Conservation (phyloP, 2,329 filamentous ascomycete genomes). For the Trichoderma sp. region DNA sequence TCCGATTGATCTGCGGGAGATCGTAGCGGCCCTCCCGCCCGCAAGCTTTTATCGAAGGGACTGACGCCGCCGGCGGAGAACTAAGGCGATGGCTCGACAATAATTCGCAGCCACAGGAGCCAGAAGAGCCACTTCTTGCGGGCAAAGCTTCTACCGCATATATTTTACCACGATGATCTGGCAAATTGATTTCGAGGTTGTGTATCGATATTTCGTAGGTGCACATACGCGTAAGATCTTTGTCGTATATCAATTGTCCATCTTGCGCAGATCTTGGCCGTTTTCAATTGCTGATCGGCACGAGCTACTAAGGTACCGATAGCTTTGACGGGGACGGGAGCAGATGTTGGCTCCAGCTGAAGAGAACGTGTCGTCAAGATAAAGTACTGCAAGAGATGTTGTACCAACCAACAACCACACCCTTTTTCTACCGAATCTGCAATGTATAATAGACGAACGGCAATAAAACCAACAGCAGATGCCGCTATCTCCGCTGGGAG, state of each 20-base stretch:
- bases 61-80: not conserved
- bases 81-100: conserved; percentile 1
- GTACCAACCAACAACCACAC: not conserved
- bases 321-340: not conserved
- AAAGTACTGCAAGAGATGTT: not conserved
- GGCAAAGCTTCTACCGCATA: not conserved
- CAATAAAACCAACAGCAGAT: not conserved
- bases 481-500: not conserved
- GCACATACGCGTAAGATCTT: not conserved
- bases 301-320: not conserved
- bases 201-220: not conserved
- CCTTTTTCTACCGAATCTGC: not conserved
- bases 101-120: not conserved
- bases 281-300: not conserved
- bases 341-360: not conserved
- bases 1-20: conserved; percentile 14
- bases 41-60: not conserved
- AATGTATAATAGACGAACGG: not conserved
- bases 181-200: not conserved
- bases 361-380: not conserved
- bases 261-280: not conserved
- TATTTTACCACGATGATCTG: not conserved
- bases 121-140: not conserved
- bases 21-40: conserved; percentile 11
- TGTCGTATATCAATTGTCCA: not conserved